Conservation (phyloP, 257 asterid genomes). For the Nicotiana undulata region DNA sequence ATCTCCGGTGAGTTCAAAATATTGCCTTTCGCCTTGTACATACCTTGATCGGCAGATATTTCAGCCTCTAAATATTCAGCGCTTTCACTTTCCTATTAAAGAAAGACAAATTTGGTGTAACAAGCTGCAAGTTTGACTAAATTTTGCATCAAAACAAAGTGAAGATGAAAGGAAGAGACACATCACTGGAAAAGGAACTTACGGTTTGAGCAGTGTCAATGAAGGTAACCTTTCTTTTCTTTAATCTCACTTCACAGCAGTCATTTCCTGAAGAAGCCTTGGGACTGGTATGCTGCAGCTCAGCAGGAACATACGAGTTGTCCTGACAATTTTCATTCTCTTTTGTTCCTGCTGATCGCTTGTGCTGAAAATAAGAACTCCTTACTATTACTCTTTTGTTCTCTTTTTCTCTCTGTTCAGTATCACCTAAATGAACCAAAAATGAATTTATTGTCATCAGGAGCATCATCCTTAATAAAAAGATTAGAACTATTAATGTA, state of each 20-base stretch:
- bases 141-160: not conserved
- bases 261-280: slow-evolving; percentile 19
- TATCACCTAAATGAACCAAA: slow-evolving; percentile 18
- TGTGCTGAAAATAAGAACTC: slow-evolving; percentile 25
- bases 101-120: not conserved
- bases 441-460: not conserved
- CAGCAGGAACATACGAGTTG: slow-evolving; percentile 19
- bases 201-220: slow-evolving; percentile 31
- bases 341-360: no score
- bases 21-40: not conserved
- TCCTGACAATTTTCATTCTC: slow-evolving; percentile 15
- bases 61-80: slow-evolving; percentile 25
- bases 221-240: slow-evolving; percentile 47
- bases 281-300: slow-evolving; percentile 17
- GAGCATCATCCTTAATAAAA: slow-evolving; percentile 12
- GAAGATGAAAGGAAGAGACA: not conserved
- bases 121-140: not conserved
- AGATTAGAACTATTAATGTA: slow-evolving; percentile 17
- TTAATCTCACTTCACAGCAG: slow-evolving; percentile 22
- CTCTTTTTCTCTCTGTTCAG: slow-evolving; percentile 14
- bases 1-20: not conserved
- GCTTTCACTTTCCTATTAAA: slow-evolving; percentile 31
- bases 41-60: slow-evolving; percentile 16
- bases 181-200: slow-evolving; percentile 17
- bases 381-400: slow-evolving; percentile 22